phyloP scores from a whole-genome alignment of 1,284 basidiomycete genomes.

The Trichosporon sp. region DNA sequence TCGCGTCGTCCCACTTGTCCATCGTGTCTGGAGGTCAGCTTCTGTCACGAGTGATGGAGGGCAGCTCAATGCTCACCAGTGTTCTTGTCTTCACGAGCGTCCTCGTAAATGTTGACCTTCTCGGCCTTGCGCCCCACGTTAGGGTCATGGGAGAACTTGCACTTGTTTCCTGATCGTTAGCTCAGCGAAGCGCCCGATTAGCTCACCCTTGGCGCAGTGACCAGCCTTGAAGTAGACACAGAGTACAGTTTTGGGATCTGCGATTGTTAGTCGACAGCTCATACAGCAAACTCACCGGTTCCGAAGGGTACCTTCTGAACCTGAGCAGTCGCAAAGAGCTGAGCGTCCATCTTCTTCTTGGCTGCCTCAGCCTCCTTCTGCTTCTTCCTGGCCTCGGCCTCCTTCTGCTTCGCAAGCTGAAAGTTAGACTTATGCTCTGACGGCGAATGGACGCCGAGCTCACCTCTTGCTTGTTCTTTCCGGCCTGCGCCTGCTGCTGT shows the following conservation, averaged over 20 bases:
- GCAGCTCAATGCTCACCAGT: constrained; percentile 56
- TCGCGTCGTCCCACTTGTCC: constrained; percentile 97
- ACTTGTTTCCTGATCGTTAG: constrained; percentile 57
- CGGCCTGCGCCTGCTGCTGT: constrained; percentile 59
- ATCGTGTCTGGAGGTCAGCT: constrained; percentile 67
- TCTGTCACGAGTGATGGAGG: constrained; percentile 10
- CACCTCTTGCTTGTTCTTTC: constrained; percentile 66
- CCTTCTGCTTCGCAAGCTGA: constrained; percentile 71
- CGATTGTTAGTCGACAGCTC: constrained; percentile 8
- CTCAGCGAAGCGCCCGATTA: neutral
- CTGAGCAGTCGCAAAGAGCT: constrained; percentile 65
- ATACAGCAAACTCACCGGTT: constrained; percentile 54
- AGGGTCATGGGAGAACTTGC: constrained; percentile 92
- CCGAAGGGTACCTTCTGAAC: constrained; percentile 82
- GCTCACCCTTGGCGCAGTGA: constrained; percentile 70
- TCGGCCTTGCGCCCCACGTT: constrained; percentile 86
- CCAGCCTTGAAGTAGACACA: constrained; percentile 87
- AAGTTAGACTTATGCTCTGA: neutral
- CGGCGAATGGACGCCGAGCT: constrained; percentile 16
- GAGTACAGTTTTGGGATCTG: constrained; percentile 77
- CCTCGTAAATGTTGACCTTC: constrained; percentile 95
- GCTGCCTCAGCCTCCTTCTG: constrained; percentile 72
- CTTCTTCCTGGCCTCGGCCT: constrained; percentile 69
- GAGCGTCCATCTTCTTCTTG: constrained; percentile 77
- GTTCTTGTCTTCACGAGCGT: constrained; percentile 63